Base-by-base conservation (phyloP, 371 early-diverging fungal genomes). In the Mortierella sp. region DNA sequence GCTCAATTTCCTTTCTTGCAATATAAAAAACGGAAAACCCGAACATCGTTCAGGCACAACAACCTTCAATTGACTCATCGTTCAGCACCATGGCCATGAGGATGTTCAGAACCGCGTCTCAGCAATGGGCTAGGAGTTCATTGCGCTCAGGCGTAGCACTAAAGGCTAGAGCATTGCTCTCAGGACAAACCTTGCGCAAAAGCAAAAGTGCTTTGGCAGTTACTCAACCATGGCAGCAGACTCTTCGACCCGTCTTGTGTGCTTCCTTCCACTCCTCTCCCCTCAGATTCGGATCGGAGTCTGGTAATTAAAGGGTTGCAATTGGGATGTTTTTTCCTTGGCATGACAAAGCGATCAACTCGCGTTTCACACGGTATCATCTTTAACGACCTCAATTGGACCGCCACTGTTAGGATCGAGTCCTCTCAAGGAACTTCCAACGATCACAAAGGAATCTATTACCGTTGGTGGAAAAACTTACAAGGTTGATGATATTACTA, bases 401-500 rank as follows among this genome's bases (percentile, higher is more conserved):
- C n/a, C 50, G 50, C 45, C 45, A 11, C n/a, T 50, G 16, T 16
- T 55, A 55, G 55, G 28, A 22, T 55, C 48, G 32, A 68, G 63
- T 33, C 45, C 71, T 13, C 33, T 72, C 52, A 71, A 79, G 73
- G 53, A 70, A 28, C 59, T 74, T 40, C 74, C 84, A 48, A 62
- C 58, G 50, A 74, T 84, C 33, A 77, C 77, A 11, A 24, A 63
- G 9, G 83, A 83, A 0, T 66, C 59, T 8, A 83, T 91, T 33
- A 67, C 79, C 0, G 85, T 93, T 10, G 85, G 90, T 22, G 93
- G 91, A 16, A 68, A 86, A 43, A 66, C 71, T 4, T 89, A 92
- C 77, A 48, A 86, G 3, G 69, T 80, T 9, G 97, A 98, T 77
- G 81, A 69, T 1, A 88, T 88, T 84, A 96, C 97, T 5, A 98